These are phyloP conservation scores for Neopestalotiopsis sp. DNA, from an alignment of 2,329 filamentous ascomycete species.

Conservation along the genomic window DNA sequence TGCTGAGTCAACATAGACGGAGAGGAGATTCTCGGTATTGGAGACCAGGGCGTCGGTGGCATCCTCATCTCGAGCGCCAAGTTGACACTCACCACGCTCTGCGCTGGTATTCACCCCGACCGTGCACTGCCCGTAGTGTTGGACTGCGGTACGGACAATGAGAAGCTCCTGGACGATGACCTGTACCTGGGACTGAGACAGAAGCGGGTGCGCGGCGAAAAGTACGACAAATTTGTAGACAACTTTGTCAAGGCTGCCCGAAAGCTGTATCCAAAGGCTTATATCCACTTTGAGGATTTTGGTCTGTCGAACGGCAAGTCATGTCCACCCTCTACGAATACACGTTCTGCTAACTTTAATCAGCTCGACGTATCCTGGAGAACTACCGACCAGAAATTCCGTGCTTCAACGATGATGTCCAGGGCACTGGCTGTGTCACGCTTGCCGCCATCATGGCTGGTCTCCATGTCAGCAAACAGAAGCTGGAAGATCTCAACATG, in stretches of 20 bases:
- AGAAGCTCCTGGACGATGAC: conserved; percentile 74
- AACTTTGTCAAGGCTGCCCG: conserved; percentile 72
- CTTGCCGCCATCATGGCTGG: conserved; percentile 82
- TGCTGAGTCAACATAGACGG: conserved; percentile 48
- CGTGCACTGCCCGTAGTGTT: conserved; percentile 81
- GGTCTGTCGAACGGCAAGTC: conserved; percentile 70
- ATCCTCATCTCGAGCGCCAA: conserved; percentile 87
- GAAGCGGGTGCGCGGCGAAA: conserved; percentile 69
- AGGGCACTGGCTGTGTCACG: conserved; percentile 88
- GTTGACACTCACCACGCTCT: conserved; percentile 80
- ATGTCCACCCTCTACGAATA: not conserved
- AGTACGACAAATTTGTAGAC: conserved; percentile 80
- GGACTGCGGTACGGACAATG: conserved; percentile 86
- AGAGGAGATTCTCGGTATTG: conserved; percentile 83
- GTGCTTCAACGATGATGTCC: conserved; percentile 92
- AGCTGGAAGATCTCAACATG: conserved; percentile 72
- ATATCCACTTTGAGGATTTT: conserved; percentile 92
- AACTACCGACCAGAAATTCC: conserved; percentile 75
- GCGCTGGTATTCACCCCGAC: conserved; percentile 84
- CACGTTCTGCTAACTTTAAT: not conserved
- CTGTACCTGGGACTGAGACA: conserved; percentile 79
- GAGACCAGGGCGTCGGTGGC: conserved; percentile 85
- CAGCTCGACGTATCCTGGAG: conserved; percentile 76
- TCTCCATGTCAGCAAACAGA: conserved; percentile 70
- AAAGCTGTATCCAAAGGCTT: conserved; percentile 77